Evolutionary conservation across 202 grass and related monocot genomes (phyloP), one percentile per base, ranked within the genome.

Genomic region (Musa balbisiana): DNA sequence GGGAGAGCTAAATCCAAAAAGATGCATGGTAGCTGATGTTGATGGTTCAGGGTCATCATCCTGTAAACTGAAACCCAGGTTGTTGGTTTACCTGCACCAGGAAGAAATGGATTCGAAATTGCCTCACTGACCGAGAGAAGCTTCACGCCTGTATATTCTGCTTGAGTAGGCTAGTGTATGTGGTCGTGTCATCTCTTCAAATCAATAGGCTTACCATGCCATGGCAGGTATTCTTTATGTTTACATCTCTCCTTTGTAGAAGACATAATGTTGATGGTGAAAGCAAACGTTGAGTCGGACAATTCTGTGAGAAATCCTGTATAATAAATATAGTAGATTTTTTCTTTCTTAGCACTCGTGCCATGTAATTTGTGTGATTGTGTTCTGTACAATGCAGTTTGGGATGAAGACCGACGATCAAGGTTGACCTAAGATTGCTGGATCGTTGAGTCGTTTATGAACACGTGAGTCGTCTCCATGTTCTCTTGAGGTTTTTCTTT

Each of bases 91-190:
- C 15, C 66, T 51, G 43, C 67, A 51, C 8, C 12, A 70, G 67
- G 49, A 70, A 70, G 67, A 19, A 70, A 51, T 9, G 13, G 65
- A 15, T 19, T 8, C 2, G 14, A 17, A 52, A 16, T 3, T 51
- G 3, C 67, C 33, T 11, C 33, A 0, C 2, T 20, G 43, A 70
- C 67, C 22, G 2, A 52, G 43, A 70, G 43, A 70, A 70, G 67
- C 49, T 70, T 51, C 49, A 51, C 67, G 16, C 22, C 67, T 70
- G 67, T 70, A 51, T 51, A 70, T 51, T 70, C 33, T 51, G 67
- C 67, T 70, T 20, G 43, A 17, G n/a, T 19, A 11, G 27, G 67
- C 15, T n/a, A 51, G 14, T 49, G 17, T 43, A 43, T 51, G 19
- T 49, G 4, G 1, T 10, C 11, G 29, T 51, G 33, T 20, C 19